Evolutionary conservation across 805 yeast species (phyloP).

Genomic region (Candida xyloterini): DNA sequence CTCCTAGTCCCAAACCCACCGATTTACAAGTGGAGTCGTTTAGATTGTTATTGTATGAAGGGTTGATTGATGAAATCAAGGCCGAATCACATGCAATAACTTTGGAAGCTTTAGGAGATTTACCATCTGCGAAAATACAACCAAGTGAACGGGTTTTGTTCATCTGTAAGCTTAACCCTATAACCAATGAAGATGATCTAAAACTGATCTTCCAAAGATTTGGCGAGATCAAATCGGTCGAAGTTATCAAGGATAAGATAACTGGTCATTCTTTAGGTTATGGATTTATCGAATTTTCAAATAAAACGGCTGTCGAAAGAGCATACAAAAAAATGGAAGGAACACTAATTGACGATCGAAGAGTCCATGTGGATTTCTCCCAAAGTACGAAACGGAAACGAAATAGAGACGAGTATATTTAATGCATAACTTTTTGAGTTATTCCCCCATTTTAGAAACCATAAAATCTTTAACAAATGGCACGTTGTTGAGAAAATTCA

Average conservation of each 20-base stretch:
- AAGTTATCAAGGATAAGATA: slow-evolving; percentile 46
- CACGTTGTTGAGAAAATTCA: slow-evolving; percentile 61
- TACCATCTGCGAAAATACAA: slow-evolving; percentile 53
- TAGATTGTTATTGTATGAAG: slow-evolving; percentile 29
- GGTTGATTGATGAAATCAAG: slow-evolving; percentile 24
- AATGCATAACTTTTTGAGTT: background rate
- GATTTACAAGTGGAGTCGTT: slow-evolving; percentile 31
- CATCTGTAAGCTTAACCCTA: slow-evolving; percentile 60
- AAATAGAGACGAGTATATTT: background rate
- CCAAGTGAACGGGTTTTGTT: slow-evolving; percentile 64
- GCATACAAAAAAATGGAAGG: slow-evolving; percentile 63
- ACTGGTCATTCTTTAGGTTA: slow-evolving; percentile 54
- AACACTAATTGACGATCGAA: slow-evolving; percentile 59
- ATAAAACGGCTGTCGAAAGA: slow-evolving; percentile 48
- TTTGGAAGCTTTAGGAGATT: slow-evolving; percentile 60
- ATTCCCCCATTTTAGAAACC: slow-evolving; percentile 44
- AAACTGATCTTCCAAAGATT: slow-evolving; percentile 57
- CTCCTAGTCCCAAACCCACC: slow-evolving; percentile 38
- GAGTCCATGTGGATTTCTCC: slow-evolving; percentile 66
- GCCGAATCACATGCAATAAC: slow-evolving; percentile 57
- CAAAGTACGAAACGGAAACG: slow-evolving; percentile 42
- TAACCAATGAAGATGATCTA: slow-evolving; percentile 58
- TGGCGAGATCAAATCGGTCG: slow-evolving; percentile 52
- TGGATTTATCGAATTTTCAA: slow-evolving; percentile 59
- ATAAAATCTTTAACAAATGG: slow-evolving; percentile 67